Base-by-base conservation (phyloP, 1,284 basidiomycete species). In the Boletus smithii region DNA sequence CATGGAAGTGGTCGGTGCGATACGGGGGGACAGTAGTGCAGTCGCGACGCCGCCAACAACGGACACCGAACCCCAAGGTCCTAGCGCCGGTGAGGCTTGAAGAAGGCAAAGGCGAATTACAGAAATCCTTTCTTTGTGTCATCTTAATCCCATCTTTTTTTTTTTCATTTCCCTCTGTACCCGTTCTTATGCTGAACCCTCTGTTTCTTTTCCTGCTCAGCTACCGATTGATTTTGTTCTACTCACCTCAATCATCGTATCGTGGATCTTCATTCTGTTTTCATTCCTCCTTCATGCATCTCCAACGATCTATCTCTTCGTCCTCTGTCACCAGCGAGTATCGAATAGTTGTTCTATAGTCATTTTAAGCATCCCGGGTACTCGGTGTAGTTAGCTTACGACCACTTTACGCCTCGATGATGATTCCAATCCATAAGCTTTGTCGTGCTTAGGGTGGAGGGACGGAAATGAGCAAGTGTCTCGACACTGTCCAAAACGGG, bases 1-100 rank as follows among this genome's bases (percentile, higher is more conserved):
- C 41, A 68, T 68, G 52, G 62, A 57, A 43, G 60, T 67, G 14
- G 60, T 61, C 16, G 48, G 61, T 24, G 63, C 49, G 23, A 61
- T 3, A 41, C 32, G 63, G 32, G 63, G 47, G 13, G 60, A 62
- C 27, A 53, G 24, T 13, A 36, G 44, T 38, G 34, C 46, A 11
- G 33, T 22, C 3, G 44, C 43, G 23, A 50, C 51, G 14, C 48
- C 55, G 20, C 54, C 48, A 11, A 23, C 50, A n/a, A 48, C 51
- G 26, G 63, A 55, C 11, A 17, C 26, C 3, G 61, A 61, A 18
- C 53, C 43, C 4, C 62, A 48, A 31, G 49, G 27, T 11, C 32
- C 44, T 13, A 41, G 46, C 20, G n/a, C 46, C 2, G 29, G 44
- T 13, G 61, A 62, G 22, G 45, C 40, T 37, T 65, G 47, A 65